Base-by-base conservation (phyloP, 2,329 filamentous ascomycete genomes). In the Botrytis sinoallii region DNA sequence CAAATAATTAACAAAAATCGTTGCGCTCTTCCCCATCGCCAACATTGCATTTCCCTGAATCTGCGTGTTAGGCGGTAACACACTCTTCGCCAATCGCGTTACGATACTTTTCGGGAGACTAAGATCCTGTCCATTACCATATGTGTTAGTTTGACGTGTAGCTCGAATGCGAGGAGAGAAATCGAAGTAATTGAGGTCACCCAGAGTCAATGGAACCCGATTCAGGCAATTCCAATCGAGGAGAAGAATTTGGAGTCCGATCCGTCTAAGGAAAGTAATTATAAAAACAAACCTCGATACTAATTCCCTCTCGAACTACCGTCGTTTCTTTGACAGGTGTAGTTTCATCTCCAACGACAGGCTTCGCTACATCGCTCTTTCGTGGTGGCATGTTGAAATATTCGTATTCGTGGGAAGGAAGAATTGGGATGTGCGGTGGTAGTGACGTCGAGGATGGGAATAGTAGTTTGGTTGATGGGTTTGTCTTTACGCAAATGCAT, bases 11-110 rank as follows among this genome's bases (percentile, higher is more conserved):
- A 96, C 91, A 80, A 96, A 96, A 0, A 96, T 90, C 1, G 92
- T 95, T 12, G 93, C 91, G 82, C 92, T 92, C 83, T 95, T 95
- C 77, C 89, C 92, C 84, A 96, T 87, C 16, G 93, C 93, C 70
- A 93, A 83, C 72, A 95, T 88, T 60, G 93, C 93, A 84, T 94
- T 94, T 79, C 91, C 93, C 81, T 95, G 92, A 67, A 95, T 93
- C 82, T 94, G 92, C 8, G 93, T 95, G 81, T 94, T 94, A 9
- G 92, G 87, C 0, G 93, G 93, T 8, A 96, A 85, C 9, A 93
- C 92, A 59, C 92, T 91, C 84, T 95, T 95, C 59, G 92, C 92
- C 48, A 96, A 86, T 71, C 93, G 87, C 71, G 92, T 92, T 77
- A 95, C 91, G 83, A 95, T 94, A 10, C 92, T 94, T 80, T 93